Evolutionary conservation across 2,329 filamentous ascomycete species (phyloP).

Genomic region (Leptographium galeiforme): DNA sequence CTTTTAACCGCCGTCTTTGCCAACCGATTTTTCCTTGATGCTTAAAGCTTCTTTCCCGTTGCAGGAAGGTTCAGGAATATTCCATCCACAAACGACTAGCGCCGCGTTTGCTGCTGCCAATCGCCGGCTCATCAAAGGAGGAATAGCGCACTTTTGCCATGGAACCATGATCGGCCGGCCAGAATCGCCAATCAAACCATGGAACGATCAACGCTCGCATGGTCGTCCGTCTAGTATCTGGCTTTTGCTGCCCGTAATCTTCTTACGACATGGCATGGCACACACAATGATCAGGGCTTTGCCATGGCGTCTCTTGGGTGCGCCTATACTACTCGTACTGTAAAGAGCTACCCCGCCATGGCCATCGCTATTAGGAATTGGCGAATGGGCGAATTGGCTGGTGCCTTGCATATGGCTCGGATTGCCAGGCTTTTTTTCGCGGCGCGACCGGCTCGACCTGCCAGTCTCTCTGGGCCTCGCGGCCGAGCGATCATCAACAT

Average conservation of each 20-base stretch:
- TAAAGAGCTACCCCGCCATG: not conserved
- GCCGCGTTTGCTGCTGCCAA: not conserved
- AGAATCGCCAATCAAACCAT: no score
- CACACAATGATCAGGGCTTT: not conserved
- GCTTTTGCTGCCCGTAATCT: no score
- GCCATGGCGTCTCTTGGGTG: not conserved
- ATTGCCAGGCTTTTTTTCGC: not conserved
- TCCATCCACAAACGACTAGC: slow-evolving; percentile 18
- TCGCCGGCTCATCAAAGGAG: no score
- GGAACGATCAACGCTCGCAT: no score
- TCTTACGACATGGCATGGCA: not conserved
- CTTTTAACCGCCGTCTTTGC: not conserved
- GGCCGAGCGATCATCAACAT: not conserved
- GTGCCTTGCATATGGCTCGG: slow-evolving; percentile 10
- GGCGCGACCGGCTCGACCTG: no score
- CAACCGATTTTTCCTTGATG: not conserved
- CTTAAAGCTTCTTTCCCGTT: slow-evolving; percentile 13
- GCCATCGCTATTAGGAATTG: slow-evolving; percentile 4
- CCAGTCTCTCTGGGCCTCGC: not conserved
- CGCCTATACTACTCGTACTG: not conserved
- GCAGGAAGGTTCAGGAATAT: slow-evolving; percentile 23
- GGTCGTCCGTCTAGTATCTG: no score
- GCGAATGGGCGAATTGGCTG: slow-evolving; percentile 11
- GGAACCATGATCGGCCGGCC: not conserved
- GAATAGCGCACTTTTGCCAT: not conserved